Base-by-base conservation (phyloP, 1,284 basidiomycete species). In the Pyrrhoderma noxium region DNA sequence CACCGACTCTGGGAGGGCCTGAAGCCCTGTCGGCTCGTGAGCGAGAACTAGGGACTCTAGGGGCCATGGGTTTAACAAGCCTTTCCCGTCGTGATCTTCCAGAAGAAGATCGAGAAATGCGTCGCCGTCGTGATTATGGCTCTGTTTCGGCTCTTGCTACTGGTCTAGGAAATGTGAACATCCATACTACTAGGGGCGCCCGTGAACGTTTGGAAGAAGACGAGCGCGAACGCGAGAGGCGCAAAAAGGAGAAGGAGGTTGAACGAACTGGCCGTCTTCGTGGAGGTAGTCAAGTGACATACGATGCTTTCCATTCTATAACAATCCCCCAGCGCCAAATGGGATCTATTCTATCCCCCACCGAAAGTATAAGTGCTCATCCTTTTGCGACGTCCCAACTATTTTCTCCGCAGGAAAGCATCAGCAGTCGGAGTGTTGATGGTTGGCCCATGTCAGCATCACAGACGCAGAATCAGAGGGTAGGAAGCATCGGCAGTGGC, bases 301-400 rank as follows among this genome's bases (percentile, higher is more conserved):
- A 79, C 61, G 86, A 89, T 59, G 82, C 85, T 2, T 89, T 88
- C 68, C 82, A 88, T 62, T 80, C 82, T 1, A 75, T 84, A 1
- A 56, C 60, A 19, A 59, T 59, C 25, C 39, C 42, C 9, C 27
- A 23, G 16, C 45, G 51, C 3, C 45, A 42, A 8, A 40, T 16
- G 16, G 38, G 38, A 14, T 45, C 46, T 21, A 38, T 64, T 3
- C 64, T 69, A 52, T 66, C 68, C 0, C 66, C 68, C 2, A 61
- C 64, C 13, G 62, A 61, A 0, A 61, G 60, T 47, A 53, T 58
- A 3, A 41, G 50, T 13, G 46, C 35, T 8, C 48, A 49, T 39
- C 49, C 53, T 13, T 56, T 56, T 37, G 44, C 54, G 8, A 35
- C 31, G 14, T 16, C 53, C 2, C 47, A 48, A 8, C n/a, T 44